Evolutionary conservation across 495 filamentous ascomycete genomes (phyloP).

Genomic region (Oleoguttula mirabilis): DNA sequence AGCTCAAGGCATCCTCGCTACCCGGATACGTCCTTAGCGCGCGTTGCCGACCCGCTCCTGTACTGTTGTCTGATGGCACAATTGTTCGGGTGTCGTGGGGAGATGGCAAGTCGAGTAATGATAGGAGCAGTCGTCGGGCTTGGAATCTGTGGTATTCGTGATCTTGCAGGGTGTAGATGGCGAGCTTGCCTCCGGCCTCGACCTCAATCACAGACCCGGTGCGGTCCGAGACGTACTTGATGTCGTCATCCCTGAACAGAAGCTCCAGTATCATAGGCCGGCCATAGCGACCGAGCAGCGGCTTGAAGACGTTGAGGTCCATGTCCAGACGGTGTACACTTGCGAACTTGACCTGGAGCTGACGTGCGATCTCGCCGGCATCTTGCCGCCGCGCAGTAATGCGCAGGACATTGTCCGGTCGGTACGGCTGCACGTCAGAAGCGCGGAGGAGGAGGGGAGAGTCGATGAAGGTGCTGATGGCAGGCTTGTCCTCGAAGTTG

Average conservation of each 20-base stretch:
- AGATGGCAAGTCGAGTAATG: constrained; percentile 8
- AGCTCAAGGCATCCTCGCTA: too few species aligned
- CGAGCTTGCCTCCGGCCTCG: background rate
- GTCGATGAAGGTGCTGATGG: constrained; percentile 2
- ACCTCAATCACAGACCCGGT: constrained; percentile 2
- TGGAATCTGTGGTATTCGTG: background rate
- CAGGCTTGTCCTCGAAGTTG: background rate
- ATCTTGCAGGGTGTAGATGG: constrained; percentile 2
- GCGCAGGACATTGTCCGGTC: constrained; percentile 10
- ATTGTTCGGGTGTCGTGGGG: too few species aligned
- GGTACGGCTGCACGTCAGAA: constrained; percentile 2
- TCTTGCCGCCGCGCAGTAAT: constrained; percentile 14
- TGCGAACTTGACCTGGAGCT: constrained; percentile 1
- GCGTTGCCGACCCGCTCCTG: background rate
- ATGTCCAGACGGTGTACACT: background rate
- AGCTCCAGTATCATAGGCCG: background rate
- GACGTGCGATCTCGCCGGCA: constrained; percentile 7
- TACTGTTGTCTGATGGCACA: too few species aligned
- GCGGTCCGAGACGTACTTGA: constrained; percentile 1
- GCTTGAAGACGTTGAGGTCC: constrained; percentile 5
- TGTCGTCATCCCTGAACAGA: constrained; percentile 8
- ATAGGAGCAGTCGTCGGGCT: constrained; percentile 8
- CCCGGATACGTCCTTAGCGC: background rate
- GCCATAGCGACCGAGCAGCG: constrained; percentile 2
- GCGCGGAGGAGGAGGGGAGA: constrained; percentile 10